Conservation (phyloP, 148 eudicot genomes). For the Vaccinium corymbosum region DNA sequence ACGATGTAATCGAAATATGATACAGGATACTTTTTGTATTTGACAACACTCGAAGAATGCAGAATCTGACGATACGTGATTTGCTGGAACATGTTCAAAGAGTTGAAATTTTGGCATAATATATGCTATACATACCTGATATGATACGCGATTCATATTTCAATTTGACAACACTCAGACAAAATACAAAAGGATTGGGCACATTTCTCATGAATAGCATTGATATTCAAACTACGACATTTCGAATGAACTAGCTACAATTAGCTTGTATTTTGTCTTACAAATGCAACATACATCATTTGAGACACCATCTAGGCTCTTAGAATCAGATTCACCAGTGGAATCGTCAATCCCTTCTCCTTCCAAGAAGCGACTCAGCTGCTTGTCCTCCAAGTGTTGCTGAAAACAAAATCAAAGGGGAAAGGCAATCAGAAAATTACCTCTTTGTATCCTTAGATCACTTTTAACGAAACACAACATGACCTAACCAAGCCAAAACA, state of each 20-base stretch:
- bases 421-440: neutral
- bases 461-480: neutral
- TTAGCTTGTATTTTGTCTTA: neutral
- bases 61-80: neutral
- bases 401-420: conserved; percentile 27
- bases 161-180: neutral
- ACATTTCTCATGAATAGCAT: neutral
- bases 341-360: conserved; percentile 49
- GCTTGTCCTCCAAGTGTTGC: conserved; percentile 91
- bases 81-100: neutral
- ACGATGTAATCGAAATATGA: no score
- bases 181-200: neutral
- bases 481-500: no score
- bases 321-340: conserved; percentile 31
- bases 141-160: neutral
- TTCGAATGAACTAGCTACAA: neutral
- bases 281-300: neutral
- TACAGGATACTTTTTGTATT: neutral
- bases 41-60: neutral
- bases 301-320: conserved; percentile 30
- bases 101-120: neutral
- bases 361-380: conserved; percentile 73
- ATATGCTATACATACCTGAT: neutral
- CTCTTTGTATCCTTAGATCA: neutral
- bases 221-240: neutral